These are phyloP conservation scores for Albizia julibrissin DNA, from an alignment of 306 rosid genomes.

Conservation along the genomic window DNA sequence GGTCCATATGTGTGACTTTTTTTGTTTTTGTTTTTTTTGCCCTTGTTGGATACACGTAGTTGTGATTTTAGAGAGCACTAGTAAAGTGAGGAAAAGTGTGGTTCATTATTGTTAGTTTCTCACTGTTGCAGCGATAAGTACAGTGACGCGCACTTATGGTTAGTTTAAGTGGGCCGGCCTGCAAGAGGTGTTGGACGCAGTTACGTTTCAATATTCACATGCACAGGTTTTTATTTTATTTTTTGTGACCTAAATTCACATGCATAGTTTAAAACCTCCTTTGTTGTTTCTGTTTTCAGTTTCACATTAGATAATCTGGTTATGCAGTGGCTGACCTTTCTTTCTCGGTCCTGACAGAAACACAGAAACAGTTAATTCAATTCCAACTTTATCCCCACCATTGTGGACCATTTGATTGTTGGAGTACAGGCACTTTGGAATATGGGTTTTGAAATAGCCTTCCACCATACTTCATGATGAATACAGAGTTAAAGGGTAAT, in stretches of 20 bases:
- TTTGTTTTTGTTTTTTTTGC: too few relatives aligned
- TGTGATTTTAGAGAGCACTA: neutral
- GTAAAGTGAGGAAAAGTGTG: neutral
- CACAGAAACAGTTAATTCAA: neutral
- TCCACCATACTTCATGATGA: too few relatives aligned
- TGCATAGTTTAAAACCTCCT: neutral
- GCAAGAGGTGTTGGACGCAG: constrained; percentile 5
- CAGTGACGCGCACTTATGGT: constrained; percentile 4
- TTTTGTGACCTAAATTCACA: neutral
- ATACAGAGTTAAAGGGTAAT: accelerated
- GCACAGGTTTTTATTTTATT: neutral
- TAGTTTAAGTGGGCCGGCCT: neutral
- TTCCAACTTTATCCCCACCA: neutral
- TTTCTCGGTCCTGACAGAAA: neutral
- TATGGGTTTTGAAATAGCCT: neutral
- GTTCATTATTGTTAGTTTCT: constrained; percentile 16
- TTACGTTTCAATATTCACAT: constrained; percentile 40
- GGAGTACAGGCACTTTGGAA: neutral
- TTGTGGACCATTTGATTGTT: neutral
- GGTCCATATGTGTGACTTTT: neutral
- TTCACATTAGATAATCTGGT: neutral
- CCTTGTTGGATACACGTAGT: neutral
- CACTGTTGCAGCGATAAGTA: neutral
- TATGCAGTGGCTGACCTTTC: neutral
- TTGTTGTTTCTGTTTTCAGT: neutral